phyloP scores from a whole-genome alignment of 1,284 basidiomycete genomes.

The Rhodotorula glutinis region DNA sequence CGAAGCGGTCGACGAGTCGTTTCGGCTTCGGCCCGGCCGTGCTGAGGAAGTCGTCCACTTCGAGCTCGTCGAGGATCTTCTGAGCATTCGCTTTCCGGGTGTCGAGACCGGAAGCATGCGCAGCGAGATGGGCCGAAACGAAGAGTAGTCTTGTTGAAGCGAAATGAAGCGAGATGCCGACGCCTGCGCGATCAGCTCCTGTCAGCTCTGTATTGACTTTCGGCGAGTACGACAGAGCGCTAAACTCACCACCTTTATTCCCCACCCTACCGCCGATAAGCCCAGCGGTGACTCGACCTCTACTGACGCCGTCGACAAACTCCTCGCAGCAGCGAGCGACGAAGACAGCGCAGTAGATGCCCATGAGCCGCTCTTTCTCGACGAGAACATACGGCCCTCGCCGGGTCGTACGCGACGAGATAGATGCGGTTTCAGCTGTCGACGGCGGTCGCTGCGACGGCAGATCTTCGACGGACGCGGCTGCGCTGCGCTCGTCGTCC shows the following conservation, averaged over 20 bases:
- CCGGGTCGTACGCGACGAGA: background rate
- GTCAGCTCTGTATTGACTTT: too few relatives aligned
- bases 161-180: slow-evolving; percentile 75
- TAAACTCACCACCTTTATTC: slow-evolving; percentile 63
- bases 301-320: slow-evolving; percentile 50
- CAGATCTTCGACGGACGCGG: background rate
- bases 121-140: slow-evolving; percentile 82
- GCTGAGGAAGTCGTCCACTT: slow-evolving; percentile 53
- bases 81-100: slow-evolving; percentile 48
- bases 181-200: too few relatives aligned
- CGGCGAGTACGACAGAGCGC: too few relatives aligned
- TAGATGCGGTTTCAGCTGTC: background rate
- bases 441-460: background rate
- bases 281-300: slow-evolving; percentile 70
- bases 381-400: slow-evolving; percentile 67
- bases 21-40: slow-evolving; percentile 23
- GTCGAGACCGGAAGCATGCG: slow-evolving; percentile 58
- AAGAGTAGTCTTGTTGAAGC: slow-evolving; percentile 72
- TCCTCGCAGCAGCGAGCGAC: slow-evolving; percentile 52
- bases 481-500: background rate
- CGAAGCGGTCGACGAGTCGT: slow-evolving; percentile 78
- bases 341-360: slow-evolving; percentile 61
- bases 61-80: slow-evolving; percentile 55
- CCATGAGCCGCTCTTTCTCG: slow-evolving; percentile 82
- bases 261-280: slow-evolving; percentile 81